Percentiles rank a stretch among this genome's conserved stretches.
Evolutionary conservation across 345 rosid species (phyloP).

Genomic region (Salix viminalis): DNA sequence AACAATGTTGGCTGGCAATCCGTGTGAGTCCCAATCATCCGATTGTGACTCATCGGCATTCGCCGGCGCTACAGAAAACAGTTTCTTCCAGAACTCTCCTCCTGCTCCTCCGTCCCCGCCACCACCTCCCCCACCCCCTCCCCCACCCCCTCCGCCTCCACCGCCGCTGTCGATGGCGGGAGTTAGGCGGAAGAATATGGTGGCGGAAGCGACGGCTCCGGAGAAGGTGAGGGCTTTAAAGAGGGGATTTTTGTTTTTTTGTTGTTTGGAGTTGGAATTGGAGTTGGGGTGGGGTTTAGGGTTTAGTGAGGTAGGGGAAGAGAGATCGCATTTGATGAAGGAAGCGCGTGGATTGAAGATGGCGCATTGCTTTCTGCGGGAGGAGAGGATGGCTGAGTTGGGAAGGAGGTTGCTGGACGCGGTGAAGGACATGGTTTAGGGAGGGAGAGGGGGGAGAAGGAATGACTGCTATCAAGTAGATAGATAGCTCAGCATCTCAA

Average conservation of each 20-base stretch:
- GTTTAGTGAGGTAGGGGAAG: constrained; percentile 10
- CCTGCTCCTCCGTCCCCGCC: constrained; percentile 43
- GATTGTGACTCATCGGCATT: constrained; percentile 70
- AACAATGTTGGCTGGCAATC: constrained; percentile 75
- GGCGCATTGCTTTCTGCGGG: constrained; percentile 14
- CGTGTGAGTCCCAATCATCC: constrained; percentile 85
- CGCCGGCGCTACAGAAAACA: constrained; percentile 51
- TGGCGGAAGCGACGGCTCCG: constrained; percentile 43
- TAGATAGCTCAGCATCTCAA: background rate
- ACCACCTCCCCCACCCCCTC: constrained; percentile 49
- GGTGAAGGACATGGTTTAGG: constrained; percentile 22
- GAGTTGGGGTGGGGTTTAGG: background rate
- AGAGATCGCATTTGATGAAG: constrained; percentile 18
- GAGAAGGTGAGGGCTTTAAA: constrained; percentile 43
- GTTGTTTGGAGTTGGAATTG: background rate
- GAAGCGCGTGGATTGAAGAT: constrained; percentile 9
- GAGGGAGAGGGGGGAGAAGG: background rate
- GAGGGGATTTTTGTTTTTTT: constrained; percentile 29
- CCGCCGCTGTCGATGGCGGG: constrained; percentile 29
- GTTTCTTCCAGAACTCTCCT: constrained; percentile 47
- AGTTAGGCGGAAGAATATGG: constrained; percentile 44
- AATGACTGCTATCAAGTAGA: background rate
- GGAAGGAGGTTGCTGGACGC: constrained; percentile 9
- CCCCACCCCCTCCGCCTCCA: constrained; percentile 41
- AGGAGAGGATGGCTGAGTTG: constrained; percentile 4